Evolutionary conservation across 768 basidiomycete genomes (phyloP).

Genomic region (Hebeloma cylindrosporum): DNA sequence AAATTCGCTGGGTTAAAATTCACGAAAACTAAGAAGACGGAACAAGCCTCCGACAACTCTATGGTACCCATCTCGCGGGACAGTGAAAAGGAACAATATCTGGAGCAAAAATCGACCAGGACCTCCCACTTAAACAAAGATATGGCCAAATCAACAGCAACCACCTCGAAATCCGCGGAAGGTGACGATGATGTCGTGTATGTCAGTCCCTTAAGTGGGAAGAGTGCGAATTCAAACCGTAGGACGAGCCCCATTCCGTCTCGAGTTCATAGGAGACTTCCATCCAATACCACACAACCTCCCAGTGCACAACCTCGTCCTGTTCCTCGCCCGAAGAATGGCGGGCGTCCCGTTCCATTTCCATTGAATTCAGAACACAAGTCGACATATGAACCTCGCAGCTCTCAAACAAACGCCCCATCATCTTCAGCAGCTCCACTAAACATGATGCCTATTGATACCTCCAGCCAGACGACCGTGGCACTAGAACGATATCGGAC

Average conservation of each 20-base stretch:
- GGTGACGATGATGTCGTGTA: not conserved
- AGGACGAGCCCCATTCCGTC: constrained; percentile 5
- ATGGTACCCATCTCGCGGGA: not conserved
- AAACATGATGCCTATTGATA: not conserved
- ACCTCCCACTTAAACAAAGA: not conserved
- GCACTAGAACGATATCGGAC: constrained; percentile 4
- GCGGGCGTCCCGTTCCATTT: not conserved
- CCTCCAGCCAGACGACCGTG: no score
- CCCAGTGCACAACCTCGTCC: constrained; percentile 8
- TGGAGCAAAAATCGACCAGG: no score
- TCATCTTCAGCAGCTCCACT: constrained; percentile 3
- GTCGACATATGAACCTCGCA: not conserved
- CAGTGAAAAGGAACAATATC: no score
- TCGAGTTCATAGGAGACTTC: not conserved
- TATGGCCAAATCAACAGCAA: not conserved
- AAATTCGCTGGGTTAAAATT: constrained; percentile 27
- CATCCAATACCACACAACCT: not conserved
- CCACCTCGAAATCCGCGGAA: not conserved
- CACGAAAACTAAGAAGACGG: constrained; percentile 33
- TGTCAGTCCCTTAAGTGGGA: constrained; percentile 13
- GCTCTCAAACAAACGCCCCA: constrained; percentile 4
- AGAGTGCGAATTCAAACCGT: constrained; percentile 14
- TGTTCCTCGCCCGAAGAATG: not conserved
- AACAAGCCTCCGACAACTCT: not conserved
- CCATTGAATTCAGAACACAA: not conserved